Conservation (phyloP, 75 land plant genomes). For the Pinus taeda region DNA sequence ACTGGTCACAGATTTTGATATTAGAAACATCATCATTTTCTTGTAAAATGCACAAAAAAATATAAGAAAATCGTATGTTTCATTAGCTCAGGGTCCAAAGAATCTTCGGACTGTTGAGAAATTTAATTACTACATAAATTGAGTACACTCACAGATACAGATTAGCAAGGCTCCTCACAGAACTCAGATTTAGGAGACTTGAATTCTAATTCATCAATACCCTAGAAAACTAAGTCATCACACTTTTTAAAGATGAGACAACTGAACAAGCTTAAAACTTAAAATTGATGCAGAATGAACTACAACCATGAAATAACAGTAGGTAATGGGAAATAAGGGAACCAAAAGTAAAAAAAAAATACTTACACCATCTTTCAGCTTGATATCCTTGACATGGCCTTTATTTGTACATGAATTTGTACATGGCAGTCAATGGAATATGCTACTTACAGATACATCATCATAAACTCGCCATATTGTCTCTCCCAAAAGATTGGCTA, state of each 20-base stretch:
- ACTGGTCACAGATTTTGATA: not conserved
- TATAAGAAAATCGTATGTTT: not conserved
- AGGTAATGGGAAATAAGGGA: not conserved
- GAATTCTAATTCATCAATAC: not conserved
- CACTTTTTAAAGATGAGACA: too few species aligned
- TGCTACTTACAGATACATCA: conserved; percentile 50
- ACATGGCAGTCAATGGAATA: conserved; percentile 28
- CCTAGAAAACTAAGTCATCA: not conserved
- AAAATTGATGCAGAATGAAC: not conserved
- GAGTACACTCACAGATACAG: not conserved
- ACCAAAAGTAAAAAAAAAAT: not conserved
- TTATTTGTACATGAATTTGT: not conserved
- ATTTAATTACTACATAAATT: not conserved
- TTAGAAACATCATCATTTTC: not conserved
- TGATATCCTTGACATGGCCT: not conserved
- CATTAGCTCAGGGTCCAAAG: not conserved
- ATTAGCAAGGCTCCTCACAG: not conserved
- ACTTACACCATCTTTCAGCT: not conserved
- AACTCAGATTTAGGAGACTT: not conserved
- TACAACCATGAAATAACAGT: not conserved
- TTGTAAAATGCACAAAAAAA: not conserved
- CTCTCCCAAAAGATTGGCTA: conserved; percentile 54
- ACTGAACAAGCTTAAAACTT: not conserved
- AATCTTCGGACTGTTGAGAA: too few species aligned
- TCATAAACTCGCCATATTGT: conserved; percentile 59